Evolutionary conservation across 306 rosid genomes (phyloP).

Genomic region (Chamaecrista fasciculata): DNA sequence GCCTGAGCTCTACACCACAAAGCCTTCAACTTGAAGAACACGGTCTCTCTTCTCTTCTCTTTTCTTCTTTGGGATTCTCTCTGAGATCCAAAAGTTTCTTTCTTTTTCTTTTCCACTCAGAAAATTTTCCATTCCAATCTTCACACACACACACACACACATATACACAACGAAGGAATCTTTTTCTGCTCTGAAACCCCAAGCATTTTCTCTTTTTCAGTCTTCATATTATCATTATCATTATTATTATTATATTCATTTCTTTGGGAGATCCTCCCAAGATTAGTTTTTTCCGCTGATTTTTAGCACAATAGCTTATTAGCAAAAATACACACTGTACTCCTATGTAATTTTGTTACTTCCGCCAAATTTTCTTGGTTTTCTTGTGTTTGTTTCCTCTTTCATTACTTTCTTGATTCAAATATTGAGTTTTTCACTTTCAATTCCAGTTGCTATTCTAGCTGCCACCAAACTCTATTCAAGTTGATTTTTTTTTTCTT

Average conservation of each 20-base stretch:
- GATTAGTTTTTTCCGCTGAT: conserved; percentile 24
- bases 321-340: conserved; percentile 24
- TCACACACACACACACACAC: not conserved
- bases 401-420: not conserved
- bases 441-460: conserved; percentile 17
- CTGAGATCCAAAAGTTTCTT: conserved; percentile 34
- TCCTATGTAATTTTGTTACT: conserved; percentile 47
- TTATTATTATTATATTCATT: not conserved
- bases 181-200: conserved; percentile 10
- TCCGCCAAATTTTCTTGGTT: conserved; percentile 36
- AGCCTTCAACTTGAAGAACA: conserved; percentile 38
- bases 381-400: not conserved
- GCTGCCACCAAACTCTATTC: conserved; percentile 27
- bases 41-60: conserved; percentile 25
- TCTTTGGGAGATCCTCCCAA: conserved; percentile 30
- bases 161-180: conserved; percentile 25
- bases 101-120: not conserved
- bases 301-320: conserved; percentile 8
- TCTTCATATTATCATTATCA: not conserved
- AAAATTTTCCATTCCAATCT: conserved; percentile 29
- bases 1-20: conserved; percentile 33
- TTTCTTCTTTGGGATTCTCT: too few species aligned
- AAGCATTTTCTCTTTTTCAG: conserved; percentile 13
- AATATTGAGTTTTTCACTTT: not conserved
- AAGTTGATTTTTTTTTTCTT: not conserved